These are phyloP conservation scores for Tritrichomonas musculus DNA, from an alignment of 208 protist species.

Conservation along the genomic window DNA sequence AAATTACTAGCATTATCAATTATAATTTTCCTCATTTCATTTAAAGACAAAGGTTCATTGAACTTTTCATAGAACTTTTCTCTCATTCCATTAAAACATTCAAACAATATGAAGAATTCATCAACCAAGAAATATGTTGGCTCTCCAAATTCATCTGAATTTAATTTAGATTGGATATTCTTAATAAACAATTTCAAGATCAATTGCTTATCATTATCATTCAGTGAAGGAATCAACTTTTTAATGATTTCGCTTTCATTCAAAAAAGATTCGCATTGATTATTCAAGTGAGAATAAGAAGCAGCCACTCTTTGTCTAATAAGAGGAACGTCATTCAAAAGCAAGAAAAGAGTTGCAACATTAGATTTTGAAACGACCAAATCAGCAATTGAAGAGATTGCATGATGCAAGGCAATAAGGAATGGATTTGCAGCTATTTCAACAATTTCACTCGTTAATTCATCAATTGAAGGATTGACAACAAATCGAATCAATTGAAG, in stretches of 20 bases:
- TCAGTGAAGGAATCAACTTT: background rate
- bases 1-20: too few species aligned
- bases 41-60: too few species aligned
- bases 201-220: background rate
- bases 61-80: too few species aligned
- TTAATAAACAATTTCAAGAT: background rate
- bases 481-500: background rate
- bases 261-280: background rate
- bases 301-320: background rate
- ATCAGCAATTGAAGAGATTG: too few species aligned
- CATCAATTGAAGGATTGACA: background rate
- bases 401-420: background rate
- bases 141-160: background rate
- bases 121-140: background rate
- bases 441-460: background rate
- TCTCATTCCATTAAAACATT: background rate
- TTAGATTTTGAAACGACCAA: background rate
- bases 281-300: background rate
- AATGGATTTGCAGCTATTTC: background rate
- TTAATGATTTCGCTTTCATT: background rate
- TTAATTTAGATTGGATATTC: background rate
- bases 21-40: too few species aligned
- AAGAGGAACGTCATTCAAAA: conserved; percentile 15
- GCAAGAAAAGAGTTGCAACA: background rate
- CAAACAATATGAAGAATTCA: background rate